phyloP scores from a whole-genome alignment of 2,329 filamentous ascomycete species.

The Huntiella moniliformis region DNA sequence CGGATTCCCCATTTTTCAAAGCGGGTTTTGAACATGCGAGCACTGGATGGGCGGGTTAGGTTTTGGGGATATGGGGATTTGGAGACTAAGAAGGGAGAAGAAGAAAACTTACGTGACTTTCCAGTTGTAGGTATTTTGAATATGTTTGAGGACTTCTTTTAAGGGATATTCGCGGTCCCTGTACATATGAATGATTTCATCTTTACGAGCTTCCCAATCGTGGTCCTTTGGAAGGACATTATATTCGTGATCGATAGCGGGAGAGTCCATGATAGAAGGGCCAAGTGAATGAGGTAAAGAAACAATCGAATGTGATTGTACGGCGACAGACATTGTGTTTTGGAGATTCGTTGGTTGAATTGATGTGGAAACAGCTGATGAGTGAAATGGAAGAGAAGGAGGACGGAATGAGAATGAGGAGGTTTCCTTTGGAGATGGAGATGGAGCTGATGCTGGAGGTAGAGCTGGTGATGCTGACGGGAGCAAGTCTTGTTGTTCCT shows the following conservation, averaged over 20 bases:
- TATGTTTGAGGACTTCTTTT: constrained; percentile 9
- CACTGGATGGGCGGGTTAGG: not conserved
- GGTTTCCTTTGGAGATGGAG: too few relatives aligned
- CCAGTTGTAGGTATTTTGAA: constrained; percentile 9
- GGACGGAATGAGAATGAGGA: too few relatives aligned
- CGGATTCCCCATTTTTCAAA: constrained; percentile 12
- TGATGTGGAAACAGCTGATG: too few relatives aligned
- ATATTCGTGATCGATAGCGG: not conserved
- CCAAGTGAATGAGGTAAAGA: not conserved
- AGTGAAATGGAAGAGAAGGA: too few relatives aligned
- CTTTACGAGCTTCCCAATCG: constrained; percentile 9
- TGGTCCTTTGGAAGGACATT: constrained; percentile 6
- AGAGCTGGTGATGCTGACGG: too few relatives aligned
- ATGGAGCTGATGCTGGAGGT: too few relatives aligned
- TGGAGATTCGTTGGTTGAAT: too few relatives aligned
- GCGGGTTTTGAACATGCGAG: constrained; percentile 12
- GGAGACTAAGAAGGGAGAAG: not conserved
- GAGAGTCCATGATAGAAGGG: not conserved
- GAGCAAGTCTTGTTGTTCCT: too few relatives aligned
- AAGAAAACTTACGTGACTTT: constrained; percentile 11
- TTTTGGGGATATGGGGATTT: not conserved
- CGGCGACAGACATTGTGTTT: not conserved
- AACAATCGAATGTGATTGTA: not conserved
- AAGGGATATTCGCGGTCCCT: constrained; percentile 8
- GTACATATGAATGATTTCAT: constrained; percentile 10